Evolutionary conservation across 495 filamentous ascomycete species (phyloP), one percentile per base, ranked within the genome.

Genomic region (Hyaloscypha finlandica): DNA sequence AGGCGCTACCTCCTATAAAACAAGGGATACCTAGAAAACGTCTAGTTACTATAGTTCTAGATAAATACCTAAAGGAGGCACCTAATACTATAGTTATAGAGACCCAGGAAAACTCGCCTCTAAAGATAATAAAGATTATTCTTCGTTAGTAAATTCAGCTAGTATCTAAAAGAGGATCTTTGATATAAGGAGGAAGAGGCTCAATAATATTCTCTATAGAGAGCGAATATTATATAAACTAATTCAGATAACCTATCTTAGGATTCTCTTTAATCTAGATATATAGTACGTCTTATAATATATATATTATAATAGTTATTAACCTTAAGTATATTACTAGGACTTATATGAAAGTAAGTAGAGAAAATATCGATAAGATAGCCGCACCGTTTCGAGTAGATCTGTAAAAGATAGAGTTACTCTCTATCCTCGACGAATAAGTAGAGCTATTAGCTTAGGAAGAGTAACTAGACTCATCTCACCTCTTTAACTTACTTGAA

Each of bases 231-330:
- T 66, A 33, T 54, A 54, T 66, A 59, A 59, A 66, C 55, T 66
- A 30, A 32, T 66, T 22, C 32, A 66, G 20, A 66, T 66, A 25
- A 66, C 63, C 30, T 39, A 29, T 61, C 57, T 67, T 12, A 39
- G 57, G 39, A 67, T 67, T 61, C 65, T 67, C 16, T 67, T 67
- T 30, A 58, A 67, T 67, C 42, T n/a, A 61, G 25, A 67, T 67
- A 67, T 67, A 61, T 61, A 58, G 42, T 67, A 61, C 25, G 57
- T 67, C 65, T 42, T 67, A 35, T 59, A 31, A 62, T 67, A 30
- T n/a, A 48, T 67, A 31, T n/a, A 53, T 62, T 30, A 61, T 67
- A 30, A 55, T 54, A 62, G 12, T 60, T 61, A 67, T 67, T 67
- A 30, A 67, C 29, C 42, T 62, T 67, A 42, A 67, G 33, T 67